Evolutionary conservation across 1,284 basidiomycete genomes (phyloP).

Genomic region (Cryptococcus sp.): DNA sequence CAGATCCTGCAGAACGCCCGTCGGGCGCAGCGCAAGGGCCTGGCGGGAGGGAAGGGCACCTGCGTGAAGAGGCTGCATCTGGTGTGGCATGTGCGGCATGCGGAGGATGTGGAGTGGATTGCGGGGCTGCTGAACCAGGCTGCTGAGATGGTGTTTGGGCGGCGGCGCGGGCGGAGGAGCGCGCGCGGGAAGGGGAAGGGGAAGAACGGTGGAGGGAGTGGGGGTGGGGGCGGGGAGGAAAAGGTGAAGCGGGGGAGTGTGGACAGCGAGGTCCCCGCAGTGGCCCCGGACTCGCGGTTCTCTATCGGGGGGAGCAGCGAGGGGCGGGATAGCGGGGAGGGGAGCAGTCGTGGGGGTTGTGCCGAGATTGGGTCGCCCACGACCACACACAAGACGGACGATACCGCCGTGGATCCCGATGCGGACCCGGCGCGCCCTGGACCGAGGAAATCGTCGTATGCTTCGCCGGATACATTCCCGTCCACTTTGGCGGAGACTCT

Average conservation of each 20-base stretch:
- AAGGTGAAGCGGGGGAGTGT: no score
- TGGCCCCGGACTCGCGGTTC: no score
- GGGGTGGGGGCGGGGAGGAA: no score
- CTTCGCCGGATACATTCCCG: background rate
- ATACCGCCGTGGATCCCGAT: constrained; percentile 9
- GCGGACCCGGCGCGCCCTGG: background rate
- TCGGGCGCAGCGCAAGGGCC: background rate
- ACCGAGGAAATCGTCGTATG: background rate
- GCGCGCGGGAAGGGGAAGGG: background rate
- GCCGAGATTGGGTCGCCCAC: no score
- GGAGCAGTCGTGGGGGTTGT: no score
- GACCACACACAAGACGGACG: background rate
- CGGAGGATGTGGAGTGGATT: constrained; percentile 26
- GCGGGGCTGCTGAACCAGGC: constrained; percentile 20
- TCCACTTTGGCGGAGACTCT: background rate
- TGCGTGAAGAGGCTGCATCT: constrained; percentile 30
- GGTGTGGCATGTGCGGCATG: constrained; percentile 41
- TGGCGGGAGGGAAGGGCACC: constrained; percentile 16
- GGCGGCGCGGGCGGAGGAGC: background rate
- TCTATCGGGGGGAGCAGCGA: no score
- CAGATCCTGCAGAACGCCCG: constrained; percentile 19
- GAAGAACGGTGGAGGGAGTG: background rate
- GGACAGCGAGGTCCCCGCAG: no score
- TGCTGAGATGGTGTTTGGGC: constrained; percentile 11
- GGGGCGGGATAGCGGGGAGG: no score